Evolutionary conservation across 1,284 basidiomycete species (phyloP), one percentile per base, ranked within the genome.

Genomic region (Dichomitus squalens): DNA sequence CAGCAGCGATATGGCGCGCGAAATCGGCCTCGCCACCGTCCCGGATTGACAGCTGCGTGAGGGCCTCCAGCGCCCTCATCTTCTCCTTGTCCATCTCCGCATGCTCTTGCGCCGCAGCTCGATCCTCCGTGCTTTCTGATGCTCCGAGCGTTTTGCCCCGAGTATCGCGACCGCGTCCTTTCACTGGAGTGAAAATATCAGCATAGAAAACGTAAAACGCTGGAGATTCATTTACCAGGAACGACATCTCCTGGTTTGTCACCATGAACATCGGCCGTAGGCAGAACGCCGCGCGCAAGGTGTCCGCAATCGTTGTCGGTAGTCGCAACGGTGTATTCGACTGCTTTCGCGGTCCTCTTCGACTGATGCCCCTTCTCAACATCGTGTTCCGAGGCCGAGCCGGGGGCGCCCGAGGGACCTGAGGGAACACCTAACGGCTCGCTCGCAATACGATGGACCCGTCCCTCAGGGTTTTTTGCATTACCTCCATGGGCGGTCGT

Each of bases 1-100:
- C 61, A 2, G 58, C 58, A 3, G 56, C 58, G 43, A 57, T 53
- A 40, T 61, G 58, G 11, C 60, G 58, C 21, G 65, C 67, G 38
- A n/a, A n/a, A n/a, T n/a, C n/a, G n/a, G n/a, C n/a, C 18, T 18
- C 11, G 38, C 16, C 5, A 39, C 8, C 23, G 16, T 18, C 35
- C n/a, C n/a, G n/a, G n/a, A n/a, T n/a, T n/a, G n/a, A n/a, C n/a
- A n/a, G n/a, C n/a, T 40, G 9, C 12, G 51, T 53, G 46, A 66
- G 57, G 20, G 51, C 55, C 16, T 65, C 63, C 50, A 59, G 59
- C 47, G 64, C 62, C 35, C 46, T 36, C 33, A 55, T 54, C 18
- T 46, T 48, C 27, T 55, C 55, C 41, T 20, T 18, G 7, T 55
- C 57, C 52, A 52, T 39, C 29, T 41, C 50, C 36, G 29, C 54